phyloP scores from a whole-genome alignment of 2,329 filamentous ascomycete species.

The Fusarium coicis region DNA sequence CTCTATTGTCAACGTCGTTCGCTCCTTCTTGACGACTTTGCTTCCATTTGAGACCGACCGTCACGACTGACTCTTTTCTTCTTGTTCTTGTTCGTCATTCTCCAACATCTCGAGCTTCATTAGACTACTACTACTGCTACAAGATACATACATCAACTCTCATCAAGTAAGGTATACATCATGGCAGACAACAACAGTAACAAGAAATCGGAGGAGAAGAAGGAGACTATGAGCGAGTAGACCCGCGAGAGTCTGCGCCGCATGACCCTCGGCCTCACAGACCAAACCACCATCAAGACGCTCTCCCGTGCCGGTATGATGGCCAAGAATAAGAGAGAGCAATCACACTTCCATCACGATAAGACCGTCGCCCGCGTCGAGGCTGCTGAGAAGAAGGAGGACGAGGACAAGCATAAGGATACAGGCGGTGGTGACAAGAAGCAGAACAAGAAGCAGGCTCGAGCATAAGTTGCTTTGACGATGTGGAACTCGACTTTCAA shows the following conservation, averaged over 20 bases:
- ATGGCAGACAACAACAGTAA: neutral
- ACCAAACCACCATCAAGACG: slow-evolving; percentile 38
- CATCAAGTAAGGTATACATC: neutral
- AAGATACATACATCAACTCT: neutral
- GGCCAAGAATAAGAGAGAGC: slow-evolving; percentile 32
- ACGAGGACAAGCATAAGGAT: neutral
- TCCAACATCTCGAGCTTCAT: neutral
- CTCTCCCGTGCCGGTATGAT: slow-evolving; percentile 28
- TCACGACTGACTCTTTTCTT: neutral
- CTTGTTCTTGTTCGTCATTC: neutral
- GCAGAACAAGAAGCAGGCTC: neutral
- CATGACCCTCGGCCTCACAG: slow-evolving; percentile 38
- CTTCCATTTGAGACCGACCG: neutral
- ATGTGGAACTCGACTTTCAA: neutral
- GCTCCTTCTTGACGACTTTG: slow-evolving; percentile 2
- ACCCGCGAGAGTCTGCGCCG: slow-evolving; percentile 26
- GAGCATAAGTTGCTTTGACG: neutral
- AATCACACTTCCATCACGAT: neutral
- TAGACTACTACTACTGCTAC: neutral
- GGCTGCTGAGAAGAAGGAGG: neutral
- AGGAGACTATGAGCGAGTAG: slow-evolving; percentile 8
- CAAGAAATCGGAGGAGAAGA: neutral
- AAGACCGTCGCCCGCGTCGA: neutral
- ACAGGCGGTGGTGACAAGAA: neutral
- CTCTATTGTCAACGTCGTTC: neutral